phyloP scores from a whole-genome alignment of 2,329 filamentous ascomycete species.

The Ophiocordyceps unilateralis region DNA sequence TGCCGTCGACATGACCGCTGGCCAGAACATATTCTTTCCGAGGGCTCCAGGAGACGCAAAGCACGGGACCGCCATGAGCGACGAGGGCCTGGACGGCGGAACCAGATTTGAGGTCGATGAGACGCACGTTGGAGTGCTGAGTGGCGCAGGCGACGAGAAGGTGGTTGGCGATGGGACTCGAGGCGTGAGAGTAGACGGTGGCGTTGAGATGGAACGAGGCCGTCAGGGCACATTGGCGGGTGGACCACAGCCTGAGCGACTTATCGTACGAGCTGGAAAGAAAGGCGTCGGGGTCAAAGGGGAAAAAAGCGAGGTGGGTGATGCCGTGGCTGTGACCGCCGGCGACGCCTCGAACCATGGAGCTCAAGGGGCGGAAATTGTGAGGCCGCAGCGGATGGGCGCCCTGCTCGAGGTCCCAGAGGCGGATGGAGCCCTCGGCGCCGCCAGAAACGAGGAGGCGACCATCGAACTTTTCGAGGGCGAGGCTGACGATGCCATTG shows the following conservation, averaged over 20 bases:
- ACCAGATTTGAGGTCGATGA: constrained; percentile 75
- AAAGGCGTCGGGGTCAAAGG: constrained; percentile 60
- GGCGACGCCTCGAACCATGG: constrained; percentile 23
- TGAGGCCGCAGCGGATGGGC: constrained; percentile 24
- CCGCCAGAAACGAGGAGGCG: constrained; percentile 66
- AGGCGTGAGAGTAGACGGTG: constrained; percentile 59
- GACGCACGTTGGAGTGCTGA: constrained; percentile 65
- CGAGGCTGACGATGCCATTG: constrained; percentile 62
- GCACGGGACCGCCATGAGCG: constrained; percentile 48
- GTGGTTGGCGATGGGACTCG: constrained; percentile 55
- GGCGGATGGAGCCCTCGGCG: constrained; percentile 63
- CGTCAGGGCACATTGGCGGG: constrained; percentile 39
- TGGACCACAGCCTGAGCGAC: constrained; percentile 58
- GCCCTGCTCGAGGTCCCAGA: constrained; percentile 69
- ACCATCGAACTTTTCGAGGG: constrained; percentile 69
- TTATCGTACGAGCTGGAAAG: constrained; percentile 65
- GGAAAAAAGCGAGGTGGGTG: constrained; percentile 62
- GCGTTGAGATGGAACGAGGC: constrained; percentile 52
- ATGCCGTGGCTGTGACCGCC: constrained; percentile 49
- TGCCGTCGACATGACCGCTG: constrained; percentile 72
- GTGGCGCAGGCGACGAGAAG: constrained; percentile 78
- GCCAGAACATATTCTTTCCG: constrained; percentile 62
- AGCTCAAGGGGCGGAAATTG: constrained; percentile 36
- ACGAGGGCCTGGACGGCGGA: constrained; percentile 52
- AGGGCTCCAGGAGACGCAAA: constrained; percentile 68